A percentile compares a stretch with the other conserved stretches of the same genome.
Conservation (phyloP, 2,329 filamentous ascomycete genomes). For the Ampelomyces quisqualis region DNA sequence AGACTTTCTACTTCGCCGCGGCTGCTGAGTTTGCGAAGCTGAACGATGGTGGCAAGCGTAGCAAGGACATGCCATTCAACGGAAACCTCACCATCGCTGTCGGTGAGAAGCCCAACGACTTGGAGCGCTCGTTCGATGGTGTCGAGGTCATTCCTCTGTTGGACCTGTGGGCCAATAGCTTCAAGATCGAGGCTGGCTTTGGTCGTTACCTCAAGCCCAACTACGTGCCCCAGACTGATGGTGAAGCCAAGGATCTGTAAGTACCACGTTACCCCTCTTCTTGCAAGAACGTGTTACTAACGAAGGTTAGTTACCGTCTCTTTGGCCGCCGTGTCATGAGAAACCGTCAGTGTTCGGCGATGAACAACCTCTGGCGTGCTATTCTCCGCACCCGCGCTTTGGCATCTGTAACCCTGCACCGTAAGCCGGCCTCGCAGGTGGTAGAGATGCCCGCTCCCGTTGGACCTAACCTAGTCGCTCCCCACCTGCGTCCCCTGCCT, state of each 20-base stretch:
- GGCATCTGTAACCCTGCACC: conserved; percentile 22
- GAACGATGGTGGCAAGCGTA: not conserved
- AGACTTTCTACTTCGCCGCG: conserved; percentile 22
- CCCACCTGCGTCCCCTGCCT: too few relatives aligned
- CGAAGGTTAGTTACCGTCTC: conserved; percentile 29
- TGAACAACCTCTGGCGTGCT: conserved; percentile 28
- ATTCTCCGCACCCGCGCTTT: conserved; percentile 25
- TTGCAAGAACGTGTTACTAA: not conserved
- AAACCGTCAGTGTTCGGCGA: conserved; percentile 20
- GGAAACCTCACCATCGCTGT: conserved; percentile 36
- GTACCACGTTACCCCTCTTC: conserved; percentile 1
- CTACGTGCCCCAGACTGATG: conserved; percentile 24
- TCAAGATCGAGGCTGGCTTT: conserved; percentile 32
- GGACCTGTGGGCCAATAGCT: conserved; percentile 32
- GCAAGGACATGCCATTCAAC: conserved; percentile 19
- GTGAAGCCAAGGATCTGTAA: conserved; percentile 37
- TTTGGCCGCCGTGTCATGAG: conserved; percentile 28
- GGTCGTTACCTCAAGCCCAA: conserved; percentile 24
- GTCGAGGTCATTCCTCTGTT: conserved; percentile 28
- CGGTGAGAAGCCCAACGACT: conserved; percentile 9
- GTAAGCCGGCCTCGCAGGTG: conserved; percentile 17
- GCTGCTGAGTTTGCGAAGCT: conserved; percentile 5
- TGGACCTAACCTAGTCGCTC: too few relatives aligned
- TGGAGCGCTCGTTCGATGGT: conserved; percentile 14
- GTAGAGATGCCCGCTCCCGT: not conserved